These are phyloP conservation scores for Calonectria pseudoreteaudii DNA, from an alignment of 2,329 filamentous ascomycete species.

Conservation along the genomic window DNA sequence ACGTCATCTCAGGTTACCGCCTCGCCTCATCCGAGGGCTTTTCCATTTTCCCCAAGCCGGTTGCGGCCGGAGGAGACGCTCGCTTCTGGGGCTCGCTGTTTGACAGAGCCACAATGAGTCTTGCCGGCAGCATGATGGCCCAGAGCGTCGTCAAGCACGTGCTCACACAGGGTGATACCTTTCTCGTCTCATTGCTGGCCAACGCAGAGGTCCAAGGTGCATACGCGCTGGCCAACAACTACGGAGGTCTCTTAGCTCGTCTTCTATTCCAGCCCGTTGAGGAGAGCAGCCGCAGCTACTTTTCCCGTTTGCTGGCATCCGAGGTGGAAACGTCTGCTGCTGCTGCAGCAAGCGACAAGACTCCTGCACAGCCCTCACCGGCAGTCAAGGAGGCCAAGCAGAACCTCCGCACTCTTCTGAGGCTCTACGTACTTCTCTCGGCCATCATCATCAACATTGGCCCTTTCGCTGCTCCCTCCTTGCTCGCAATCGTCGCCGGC, in stretches of 20 bases:
- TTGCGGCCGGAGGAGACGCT: conserved; percentile 39
- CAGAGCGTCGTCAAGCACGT: conserved; percentile 94
- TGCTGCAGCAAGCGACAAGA: conserved; percentile 31
- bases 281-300: conserved; percentile 90
- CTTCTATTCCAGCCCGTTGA: conserved; percentile 95
- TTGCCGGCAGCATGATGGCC: conserved; percentile 85
- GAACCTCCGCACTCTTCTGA: conserved; percentile 74
- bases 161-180: conserved; percentile 92
- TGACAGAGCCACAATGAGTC: conserved; percentile 74
- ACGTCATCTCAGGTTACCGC: conserved; percentile 70
- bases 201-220: conserved; percentile 85
- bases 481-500: conserved; percentile 82
- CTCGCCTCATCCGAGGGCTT: conserved; percentile 72
- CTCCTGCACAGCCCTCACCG: conserved; percentile 38
- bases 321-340: conserved; percentile 24
- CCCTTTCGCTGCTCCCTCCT: conserved; percentile 78
- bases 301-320: conserved; percentile 78
- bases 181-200: conserved; percentile 84
- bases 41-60: conserved; percentile 69
- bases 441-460: conserved; percentile 76
- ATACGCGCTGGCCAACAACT: conserved; percentile 95
- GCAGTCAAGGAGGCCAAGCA: conserved; percentile 55
- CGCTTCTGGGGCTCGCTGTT: conserved; percentile 72
- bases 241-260: conserved; percentile 87
- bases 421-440: conserved; percentile 80